phyloP scores from a whole-genome alignment of 1,284 basidiomycete genomes.

The Apiotrichum gamsii region DNA sequence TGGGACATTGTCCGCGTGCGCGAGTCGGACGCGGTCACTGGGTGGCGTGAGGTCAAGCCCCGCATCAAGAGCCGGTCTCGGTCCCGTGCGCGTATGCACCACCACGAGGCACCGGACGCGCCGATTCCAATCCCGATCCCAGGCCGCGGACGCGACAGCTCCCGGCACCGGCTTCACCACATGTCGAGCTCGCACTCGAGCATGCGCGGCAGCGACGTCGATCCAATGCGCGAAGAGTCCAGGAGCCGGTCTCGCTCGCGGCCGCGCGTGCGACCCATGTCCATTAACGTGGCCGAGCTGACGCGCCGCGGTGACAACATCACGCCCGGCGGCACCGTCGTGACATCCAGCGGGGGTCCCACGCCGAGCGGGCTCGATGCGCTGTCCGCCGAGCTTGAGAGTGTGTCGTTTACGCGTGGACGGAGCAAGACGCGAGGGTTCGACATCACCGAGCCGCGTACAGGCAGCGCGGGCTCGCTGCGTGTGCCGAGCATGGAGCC shows the following conservation, averaged over 20 bases:
- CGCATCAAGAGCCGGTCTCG: constrained; percentile 28
- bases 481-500: too few relatives aligned
- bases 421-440: background rate
- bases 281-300: background rate
- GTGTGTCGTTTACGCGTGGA: constrained; percentile 10
- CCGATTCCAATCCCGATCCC: background rate
- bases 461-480: too few relatives aligned
- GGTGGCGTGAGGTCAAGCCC: constrained; percentile 55
- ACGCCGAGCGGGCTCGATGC: constrained; percentile 4
- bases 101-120: background rate
- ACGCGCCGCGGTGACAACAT: too few relatives aligned
- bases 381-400: constrained; percentile 3
- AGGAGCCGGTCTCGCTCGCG: background rate
- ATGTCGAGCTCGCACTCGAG: background rate
- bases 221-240: too few relatives aligned
- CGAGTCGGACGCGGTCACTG: constrained; percentile 70
- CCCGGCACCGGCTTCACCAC: background rate
- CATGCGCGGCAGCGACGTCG: too few relatives aligned
- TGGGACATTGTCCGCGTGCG: constrained; percentile 72
- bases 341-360: too few relatives aligned
- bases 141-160: background rate
- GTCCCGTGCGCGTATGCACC: constrained; percentile 7
- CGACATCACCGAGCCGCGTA: background rate
- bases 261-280: background rate
- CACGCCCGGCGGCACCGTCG: too few relatives aligned